Evolutionary conservation across 441 rosid genomes (phyloP).

Genomic region (Populus tomentosa): DNA sequence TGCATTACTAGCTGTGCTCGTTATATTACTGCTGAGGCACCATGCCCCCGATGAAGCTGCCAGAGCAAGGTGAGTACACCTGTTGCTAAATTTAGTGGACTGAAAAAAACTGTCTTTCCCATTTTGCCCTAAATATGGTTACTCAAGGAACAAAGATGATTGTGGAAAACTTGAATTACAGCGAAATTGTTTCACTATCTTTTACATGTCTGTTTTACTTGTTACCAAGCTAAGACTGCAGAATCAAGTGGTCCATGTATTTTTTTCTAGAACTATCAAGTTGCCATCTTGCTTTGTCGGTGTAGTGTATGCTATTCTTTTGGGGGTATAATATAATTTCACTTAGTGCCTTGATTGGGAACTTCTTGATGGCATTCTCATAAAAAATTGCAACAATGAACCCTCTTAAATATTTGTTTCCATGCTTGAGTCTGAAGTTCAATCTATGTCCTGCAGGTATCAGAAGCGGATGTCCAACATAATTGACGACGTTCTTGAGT

Average conservation of each 20-base stretch:
- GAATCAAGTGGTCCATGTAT: background rate
- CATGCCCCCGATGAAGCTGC: conserved; percentile 99
- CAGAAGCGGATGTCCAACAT: conserved; percentile 30
- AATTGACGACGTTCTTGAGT: too few species aligned
- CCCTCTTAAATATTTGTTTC: background rate
- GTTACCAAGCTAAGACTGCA: background rate
- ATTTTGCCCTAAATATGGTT: background rate
- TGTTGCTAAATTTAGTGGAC: background rate
- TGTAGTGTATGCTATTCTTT: background rate
- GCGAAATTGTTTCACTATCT: background rate
- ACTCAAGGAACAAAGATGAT: background rate
- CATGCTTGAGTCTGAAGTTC: conserved; percentile 9
- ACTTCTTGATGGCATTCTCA: background rate
- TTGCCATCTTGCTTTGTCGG: background rate
- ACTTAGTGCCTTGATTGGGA: background rate
- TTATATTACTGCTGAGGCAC: conserved; percentile 79
- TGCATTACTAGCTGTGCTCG: conserved; percentile 67
- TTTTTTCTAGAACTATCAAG: background rate
- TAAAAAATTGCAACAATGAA: background rate
- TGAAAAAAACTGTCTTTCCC: background rate
- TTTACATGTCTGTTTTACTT: background rate
- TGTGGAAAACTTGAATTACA: background rate
- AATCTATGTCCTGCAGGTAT: conserved; percentile 52
- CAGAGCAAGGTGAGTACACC: conserved; percentile 71
- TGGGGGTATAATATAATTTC: background rate